Evolutionary conservation across 1,284 basidiomycete genomes (phyloP).

Genomic region (Moesziomyces sp.): DNA sequence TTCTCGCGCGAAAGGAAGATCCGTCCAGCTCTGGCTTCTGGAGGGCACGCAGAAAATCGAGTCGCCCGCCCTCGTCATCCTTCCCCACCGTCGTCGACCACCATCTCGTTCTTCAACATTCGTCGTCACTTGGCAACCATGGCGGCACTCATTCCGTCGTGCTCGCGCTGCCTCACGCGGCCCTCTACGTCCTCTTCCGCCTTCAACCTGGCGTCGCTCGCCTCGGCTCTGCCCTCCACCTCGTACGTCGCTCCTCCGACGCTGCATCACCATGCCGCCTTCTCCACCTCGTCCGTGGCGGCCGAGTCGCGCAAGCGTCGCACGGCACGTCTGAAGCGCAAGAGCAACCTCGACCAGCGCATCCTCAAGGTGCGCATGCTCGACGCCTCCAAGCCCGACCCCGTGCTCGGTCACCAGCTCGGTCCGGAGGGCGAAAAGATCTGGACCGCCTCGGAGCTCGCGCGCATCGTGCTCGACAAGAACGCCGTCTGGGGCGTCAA

Average conservation of each 20-base stretch:
- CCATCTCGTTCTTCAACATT: not conserved
- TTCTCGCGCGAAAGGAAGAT: slow-evolving; percentile 26
- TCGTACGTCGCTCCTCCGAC: slow-evolving; percentile 18
- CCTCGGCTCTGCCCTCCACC: slow-evolving; percentile 25
- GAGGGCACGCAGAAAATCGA: not conserved
- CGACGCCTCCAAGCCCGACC: slow-evolving; percentile 73
- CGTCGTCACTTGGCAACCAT: slow-evolving; percentile 5
- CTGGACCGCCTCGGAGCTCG: slow-evolving; percentile 59
- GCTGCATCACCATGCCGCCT: slow-evolving; percentile 14
- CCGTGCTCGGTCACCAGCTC: slow-evolving; percentile 77
- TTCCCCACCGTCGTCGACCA: slow-evolving; percentile 1
- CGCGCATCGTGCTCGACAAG: slow-evolving; percentile 56
- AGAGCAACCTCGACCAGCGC: slow-evolving; percentile 65
- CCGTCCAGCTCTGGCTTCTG: no score
- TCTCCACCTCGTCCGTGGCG: slow-evolving; percentile 43
- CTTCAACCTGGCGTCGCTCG: slow-evolving; percentile 27
- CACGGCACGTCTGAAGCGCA: slow-evolving; percentile 56
- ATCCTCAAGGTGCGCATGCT: slow-evolving; percentile 62
- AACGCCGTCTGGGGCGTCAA: slow-evolving; percentile 61
- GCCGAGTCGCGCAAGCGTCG: slow-evolving; percentile 55
- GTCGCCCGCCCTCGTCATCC: slow-evolving; percentile 4
- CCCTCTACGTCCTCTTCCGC: slow-evolving; percentile 9
- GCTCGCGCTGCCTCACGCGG: slow-evolving; percentile 26
- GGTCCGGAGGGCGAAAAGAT: slow-evolving; percentile 59
- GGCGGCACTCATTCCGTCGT: slow-evolving; percentile 25